Evolutionary conservation across 148 eudicot genomes (phyloP), one percentile per base, ranked within the genome.

Genomic region (Cornus kousa): DNA sequence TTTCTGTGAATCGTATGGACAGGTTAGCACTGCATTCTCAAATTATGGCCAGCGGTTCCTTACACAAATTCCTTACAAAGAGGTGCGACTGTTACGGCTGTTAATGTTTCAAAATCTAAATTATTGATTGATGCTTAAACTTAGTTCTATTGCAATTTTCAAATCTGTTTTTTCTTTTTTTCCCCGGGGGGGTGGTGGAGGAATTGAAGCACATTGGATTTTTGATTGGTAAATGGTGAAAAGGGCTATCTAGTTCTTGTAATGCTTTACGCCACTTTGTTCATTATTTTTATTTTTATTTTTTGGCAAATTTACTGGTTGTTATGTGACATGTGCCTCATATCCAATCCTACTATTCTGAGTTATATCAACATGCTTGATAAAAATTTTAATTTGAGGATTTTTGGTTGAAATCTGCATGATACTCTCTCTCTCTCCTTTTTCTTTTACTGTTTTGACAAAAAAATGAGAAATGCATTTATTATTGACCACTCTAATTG

Each of bases 1-100:
- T 14, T 11, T 48, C 59, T 66, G 28, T 78, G 68, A 22, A 65
- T 43, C 66, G 57, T 24, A 64, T 53, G 67, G 12, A 65, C 72
- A 79, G 81, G 59, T 2, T 53, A 53, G 17, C 59, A 23, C 65
- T 72, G 66, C 66, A 31, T 35, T 72, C 53, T 43, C 70, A 13
- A 64, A 73, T n/a, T 48, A 71, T 53, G 37, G 32, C 55, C 3
- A 50, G 64, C 16, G 76, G 50, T 72, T 71, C 75, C 6, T n/a
- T 62, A 43, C 32, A 64, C 40, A 71, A 28, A 71, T 43, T 72
- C 28, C 60, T 71, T 24, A 28, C 16, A 22, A 32, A 50, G n/a
- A 74, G 77, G 77, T 74, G 64, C 28, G 0, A 28, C 28, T 28
- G 28, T 28, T 28, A 28, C 28, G 39, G 32, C 4, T 43, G 5